These are phyloP conservation scores for Cyamopsis tetragonoloba DNA, from an alignment of 306 rosid genomes.

Conservation along the genomic window DNA sequence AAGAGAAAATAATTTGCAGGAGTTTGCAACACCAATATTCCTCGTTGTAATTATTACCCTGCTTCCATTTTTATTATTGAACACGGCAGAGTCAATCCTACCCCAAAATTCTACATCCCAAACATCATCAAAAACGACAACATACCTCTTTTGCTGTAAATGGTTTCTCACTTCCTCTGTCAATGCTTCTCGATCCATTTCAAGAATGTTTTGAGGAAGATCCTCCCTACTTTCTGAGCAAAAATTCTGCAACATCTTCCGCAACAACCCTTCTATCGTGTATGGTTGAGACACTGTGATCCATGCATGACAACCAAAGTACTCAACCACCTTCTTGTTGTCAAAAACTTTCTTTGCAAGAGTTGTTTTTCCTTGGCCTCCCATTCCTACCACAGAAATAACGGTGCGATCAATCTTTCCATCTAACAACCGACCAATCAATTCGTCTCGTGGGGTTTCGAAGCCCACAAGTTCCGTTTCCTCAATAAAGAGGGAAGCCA, in stretches of 20 bases:
- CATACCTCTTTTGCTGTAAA: background rate
- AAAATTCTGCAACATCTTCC: background rate
- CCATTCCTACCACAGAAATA: background rate
- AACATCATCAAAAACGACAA: conserved; percentile 21
- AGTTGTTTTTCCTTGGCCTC: conserved; percentile 8
- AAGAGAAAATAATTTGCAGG: background rate
- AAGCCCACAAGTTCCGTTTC: background rate
- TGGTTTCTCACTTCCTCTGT: background rate
- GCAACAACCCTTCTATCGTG: background rate
- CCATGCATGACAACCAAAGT: background rate
- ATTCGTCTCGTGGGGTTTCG: background rate
- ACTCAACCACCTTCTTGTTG: background rate
- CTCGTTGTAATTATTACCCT: background rate
- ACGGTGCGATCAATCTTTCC: background rate
- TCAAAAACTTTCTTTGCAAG: background rate
- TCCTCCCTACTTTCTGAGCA: rapidly evolving
- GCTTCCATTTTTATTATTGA: background rate
- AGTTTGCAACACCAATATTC: background rate
- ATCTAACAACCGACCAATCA: background rate
- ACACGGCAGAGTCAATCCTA: background rate
- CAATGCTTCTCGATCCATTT: background rate
- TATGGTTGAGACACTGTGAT: background rate
- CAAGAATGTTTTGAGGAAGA: background rate
- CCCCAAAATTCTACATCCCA: background rate
- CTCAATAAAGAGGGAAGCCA: too few relatives aligned